Conservation (phyloP, 2,329 filamentous ascomycete genomes). For the Gnomoniopsis smithogilvyi region DNA sequence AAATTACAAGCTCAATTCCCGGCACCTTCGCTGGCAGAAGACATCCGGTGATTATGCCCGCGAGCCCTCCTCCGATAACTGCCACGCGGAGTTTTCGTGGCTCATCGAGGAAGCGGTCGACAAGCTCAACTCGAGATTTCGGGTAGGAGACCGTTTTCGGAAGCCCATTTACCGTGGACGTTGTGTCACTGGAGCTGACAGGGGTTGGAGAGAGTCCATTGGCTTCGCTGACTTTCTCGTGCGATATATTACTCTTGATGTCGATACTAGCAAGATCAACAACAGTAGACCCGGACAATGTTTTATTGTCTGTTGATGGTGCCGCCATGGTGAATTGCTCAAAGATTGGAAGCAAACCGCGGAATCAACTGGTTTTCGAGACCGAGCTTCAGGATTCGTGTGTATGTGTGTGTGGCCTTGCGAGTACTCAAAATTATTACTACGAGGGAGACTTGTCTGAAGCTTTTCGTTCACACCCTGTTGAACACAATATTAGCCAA, state of each 20-base stretch:
- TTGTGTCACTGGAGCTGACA: not conserved
- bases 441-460: no score
- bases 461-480: not conserved
- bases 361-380: not conserved
- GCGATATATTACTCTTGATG: not conserved
- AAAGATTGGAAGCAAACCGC: not conserved
- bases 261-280: not conserved
- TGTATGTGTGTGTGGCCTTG: not conserved
- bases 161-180: not conserved
- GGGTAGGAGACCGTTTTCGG: slow-evolving; percentile 13
- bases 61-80: slow-evolving; percentile 62
- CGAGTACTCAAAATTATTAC: no score
- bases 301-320: not conserved
- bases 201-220: not conserved
- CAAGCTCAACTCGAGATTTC: slow-evolving; percentile 25
- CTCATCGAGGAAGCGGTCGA: slow-evolving; percentile 42
- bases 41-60: slow-evolving; percentile 62
- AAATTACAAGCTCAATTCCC: slow-evolving; percentile 60
- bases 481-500: not conserved
- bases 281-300: not conserved
- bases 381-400: not conserved
- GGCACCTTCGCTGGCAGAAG: slow-evolving; percentile 68
- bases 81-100: slow-evolving; percentile 49
- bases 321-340: not conserved
- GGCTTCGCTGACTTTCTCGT: not conserved